These are phyloP conservation scores for Diutina scorzettiae DNA, from an alignment of 1,139 yeast species.

Conservation along the genomic window DNA sequence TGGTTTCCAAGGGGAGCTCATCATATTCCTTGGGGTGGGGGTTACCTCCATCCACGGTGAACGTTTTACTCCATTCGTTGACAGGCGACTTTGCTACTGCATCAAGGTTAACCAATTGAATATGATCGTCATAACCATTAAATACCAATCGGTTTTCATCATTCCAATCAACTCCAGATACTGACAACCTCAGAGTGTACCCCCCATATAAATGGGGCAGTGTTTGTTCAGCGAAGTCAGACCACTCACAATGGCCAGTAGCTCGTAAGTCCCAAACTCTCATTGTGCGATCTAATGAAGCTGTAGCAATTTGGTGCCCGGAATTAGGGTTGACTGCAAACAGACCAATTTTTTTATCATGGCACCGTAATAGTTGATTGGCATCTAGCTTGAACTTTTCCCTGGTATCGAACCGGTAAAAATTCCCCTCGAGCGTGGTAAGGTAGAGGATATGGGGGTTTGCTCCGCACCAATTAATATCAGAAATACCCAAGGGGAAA, in stretches of 20 bases:
- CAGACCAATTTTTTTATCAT: constrained; percentile 87
- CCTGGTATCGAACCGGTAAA: constrained; percentile 60
- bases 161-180: constrained; percentile 85
- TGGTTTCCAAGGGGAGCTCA: constrained; percentile 10
- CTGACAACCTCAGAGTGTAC: constrained; percentile 63
- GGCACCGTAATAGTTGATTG: constrained; percentile 40
- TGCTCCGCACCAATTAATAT: constrained; percentile 36
- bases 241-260: constrained; percentile 24
- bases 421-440: constrained; percentile 71
- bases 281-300: constrained; percentile 75
- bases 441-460: constrained; percentile 44
- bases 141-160: constrained; percentile 64
- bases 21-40: constrained; percentile 11
- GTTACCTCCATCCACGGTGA: not conserved
- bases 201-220: constrained; percentile 50
- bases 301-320: constrained; percentile 60
- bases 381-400: constrained; percentile 21
- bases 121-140: constrained; percentile 85
- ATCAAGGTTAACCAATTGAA: constrained; percentile 38
- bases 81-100: not conserved
- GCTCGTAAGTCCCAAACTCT: constrained; percentile 79
- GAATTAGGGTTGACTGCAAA: constrained; percentile 62
- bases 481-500: constrained; percentile 43
- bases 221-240: constrained; percentile 22
- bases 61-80: not conserved